These are phyloP conservation scores for Histomonas meleagridis DNA, from an alignment of 208 protist genomes.

Conservation along the genomic window DNA sequence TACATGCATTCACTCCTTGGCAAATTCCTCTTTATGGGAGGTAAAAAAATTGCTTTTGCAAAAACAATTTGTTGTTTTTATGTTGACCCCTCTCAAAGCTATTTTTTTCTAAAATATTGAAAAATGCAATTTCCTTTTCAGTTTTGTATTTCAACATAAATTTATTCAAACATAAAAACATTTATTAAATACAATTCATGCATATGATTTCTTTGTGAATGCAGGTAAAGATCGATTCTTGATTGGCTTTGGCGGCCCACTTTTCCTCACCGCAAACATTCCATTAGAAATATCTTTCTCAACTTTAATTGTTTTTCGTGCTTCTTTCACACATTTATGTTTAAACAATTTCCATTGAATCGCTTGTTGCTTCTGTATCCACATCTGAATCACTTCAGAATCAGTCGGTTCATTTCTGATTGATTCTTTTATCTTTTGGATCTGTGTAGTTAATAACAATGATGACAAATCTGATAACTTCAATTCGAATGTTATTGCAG, in stretches of 20 bases:
- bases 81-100: no score
- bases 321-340: slow-evolving; percentile 3
- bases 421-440: background rate
- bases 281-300: background rate
- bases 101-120: no score
- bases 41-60: no score
- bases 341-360: background rate
- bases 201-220: no score
- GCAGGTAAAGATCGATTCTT: no score
- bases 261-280: background rate
- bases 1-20: no score
- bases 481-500: background rate
- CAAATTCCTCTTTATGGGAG: no score
- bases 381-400: background rate
- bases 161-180: no score
- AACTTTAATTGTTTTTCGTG: background rate
- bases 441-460: background rate
- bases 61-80: no score
- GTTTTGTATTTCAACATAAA: no score
- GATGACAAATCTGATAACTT: background rate
- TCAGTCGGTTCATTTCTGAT: background rate
- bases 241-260: background rate
- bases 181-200: no score
- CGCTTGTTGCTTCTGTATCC: background rate
- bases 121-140: no score